phyloP scores from a whole-genome alignment of 768 basidiomycete genomes.

The Inosperma sp. region DNA sequence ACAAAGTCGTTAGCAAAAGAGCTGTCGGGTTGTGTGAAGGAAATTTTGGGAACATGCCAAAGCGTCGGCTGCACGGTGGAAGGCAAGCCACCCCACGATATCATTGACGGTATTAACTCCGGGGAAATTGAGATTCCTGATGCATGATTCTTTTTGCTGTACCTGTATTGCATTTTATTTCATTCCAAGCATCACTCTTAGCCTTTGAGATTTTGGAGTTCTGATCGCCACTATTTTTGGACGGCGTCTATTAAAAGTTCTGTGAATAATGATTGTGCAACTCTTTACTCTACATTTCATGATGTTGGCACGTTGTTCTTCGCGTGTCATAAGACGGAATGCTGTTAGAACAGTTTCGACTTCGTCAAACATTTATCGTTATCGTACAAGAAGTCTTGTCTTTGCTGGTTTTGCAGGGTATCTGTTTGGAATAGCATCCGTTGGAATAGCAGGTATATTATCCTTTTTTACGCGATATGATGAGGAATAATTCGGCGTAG shows the following conservation, averaged over 20 bases:
- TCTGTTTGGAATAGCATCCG: not conserved
- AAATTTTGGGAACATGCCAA: constrained; percentile 97
- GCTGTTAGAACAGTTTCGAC: not conserved
- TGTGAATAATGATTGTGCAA: not conserved
- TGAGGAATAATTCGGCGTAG: constrained; percentile 18
- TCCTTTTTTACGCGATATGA: not conserved
- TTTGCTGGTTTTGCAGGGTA: constrained; percentile 1
- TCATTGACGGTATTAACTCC: constrained; percentile 83
- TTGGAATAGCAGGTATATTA: constrained; percentile 15
- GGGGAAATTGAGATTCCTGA: constrained; percentile 85
- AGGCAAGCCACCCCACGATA: constrained; percentile 86
- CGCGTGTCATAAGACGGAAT: not conserved
- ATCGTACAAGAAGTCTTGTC: constrained; percentile 3
- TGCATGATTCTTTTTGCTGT: constrained; percentile 51
- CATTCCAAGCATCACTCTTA: constrained; percentile 13
- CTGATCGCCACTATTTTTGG: constrained; percentile 3
- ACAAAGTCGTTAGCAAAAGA: constrained; percentile 91
- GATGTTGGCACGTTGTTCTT: not conserved
- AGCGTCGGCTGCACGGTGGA: constrained; percentile 96
- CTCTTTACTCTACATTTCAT: not conserved
- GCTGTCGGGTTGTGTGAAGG: constrained; percentile 85
- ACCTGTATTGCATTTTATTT: constrained; percentile 27
- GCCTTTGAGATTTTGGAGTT: constrained; percentile 5
- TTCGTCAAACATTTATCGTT: constrained; percentile 1
- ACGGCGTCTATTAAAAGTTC: not conserved